Evolutionary conservation across 1,284 basidiomycete species (phyloP).

Genomic region (Laetiporus sulphureus): DNA sequence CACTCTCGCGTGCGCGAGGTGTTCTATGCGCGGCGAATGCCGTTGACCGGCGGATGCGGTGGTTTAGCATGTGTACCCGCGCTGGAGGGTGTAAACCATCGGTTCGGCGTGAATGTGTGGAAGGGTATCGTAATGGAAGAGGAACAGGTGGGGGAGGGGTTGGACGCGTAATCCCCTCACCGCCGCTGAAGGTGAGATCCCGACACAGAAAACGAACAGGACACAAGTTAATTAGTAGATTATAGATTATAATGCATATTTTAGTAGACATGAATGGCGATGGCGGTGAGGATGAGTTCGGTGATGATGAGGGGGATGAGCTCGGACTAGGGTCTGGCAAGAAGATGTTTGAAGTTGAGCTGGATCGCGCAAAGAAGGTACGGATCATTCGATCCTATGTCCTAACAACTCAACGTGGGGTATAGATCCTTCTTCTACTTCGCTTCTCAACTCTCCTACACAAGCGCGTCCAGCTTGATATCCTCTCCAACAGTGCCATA

Average conservation of each 20-base stretch:
- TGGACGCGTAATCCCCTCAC: too few relatives aligned
- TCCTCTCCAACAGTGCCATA: conserved; percentile 29
- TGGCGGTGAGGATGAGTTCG: conserved; percentile 22
- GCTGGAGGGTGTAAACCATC: conserved; percentile 78
- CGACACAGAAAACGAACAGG: too few relatives aligned
- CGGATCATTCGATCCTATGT: too few relatives aligned
- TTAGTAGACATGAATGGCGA: too few relatives aligned
- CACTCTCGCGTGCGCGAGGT: conserved; percentile 88
- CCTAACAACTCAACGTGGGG: too few relatives aligned
- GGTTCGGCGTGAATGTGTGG: conserved; percentile 68
- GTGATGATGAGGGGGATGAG: conserved; percentile 55
- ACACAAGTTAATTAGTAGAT: too few relatives aligned
- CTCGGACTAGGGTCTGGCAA: conserved; percentile 40
- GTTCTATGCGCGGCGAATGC: conserved; percentile 67
- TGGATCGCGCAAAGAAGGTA: conserved; percentile 23
- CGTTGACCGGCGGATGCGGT: conserved; percentile 71
- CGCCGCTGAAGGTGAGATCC: too few relatives aligned
- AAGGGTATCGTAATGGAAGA: too few relatives aligned
- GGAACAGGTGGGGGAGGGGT: too few relatives aligned
- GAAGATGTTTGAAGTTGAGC: conserved; percentile 23
- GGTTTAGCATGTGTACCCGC: conserved; percentile 63
- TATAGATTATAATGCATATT: too few relatives aligned
- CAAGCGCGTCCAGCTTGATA: conserved; percentile 47
- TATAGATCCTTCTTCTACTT: conserved; percentile 49
- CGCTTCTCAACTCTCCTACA: conserved; percentile 58